Evolutionary conservation across 108 stramenopile species (phyloP).

Genomic region (Nannochloropsis salina): DNA sequence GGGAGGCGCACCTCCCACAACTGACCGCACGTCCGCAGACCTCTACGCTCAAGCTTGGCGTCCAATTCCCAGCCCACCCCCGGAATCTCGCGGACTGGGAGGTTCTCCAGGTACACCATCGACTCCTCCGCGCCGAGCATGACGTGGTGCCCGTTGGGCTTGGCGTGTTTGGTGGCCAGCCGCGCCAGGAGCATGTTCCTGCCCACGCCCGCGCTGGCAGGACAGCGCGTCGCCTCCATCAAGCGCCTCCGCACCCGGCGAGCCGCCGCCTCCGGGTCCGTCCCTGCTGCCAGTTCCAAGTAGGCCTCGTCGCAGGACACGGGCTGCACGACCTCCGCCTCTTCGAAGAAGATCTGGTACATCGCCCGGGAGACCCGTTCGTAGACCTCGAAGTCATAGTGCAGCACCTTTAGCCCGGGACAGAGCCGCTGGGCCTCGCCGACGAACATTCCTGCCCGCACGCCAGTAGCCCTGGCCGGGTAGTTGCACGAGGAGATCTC

Average conservation of each 20-base stretch:
- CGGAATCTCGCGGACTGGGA: constrained; percentile 71
- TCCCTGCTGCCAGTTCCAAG: constrained; percentile 59
- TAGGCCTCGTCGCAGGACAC: constrained; percentile 89
- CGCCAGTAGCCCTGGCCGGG: constrained; percentile 72
- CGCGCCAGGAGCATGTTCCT: constrained; percentile 78
- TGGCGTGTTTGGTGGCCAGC: constrained; percentile 76
- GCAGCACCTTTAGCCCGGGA: constrained; percentile 74
- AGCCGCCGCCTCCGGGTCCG: constrained; percentile 48
- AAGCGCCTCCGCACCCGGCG: constrained; percentile 65
- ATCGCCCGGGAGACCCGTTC: constrained; percentile 70
- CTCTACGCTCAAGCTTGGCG: constrained; percentile 58
- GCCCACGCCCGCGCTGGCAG: constrained; percentile 76
- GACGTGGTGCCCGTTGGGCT: constrained; percentile 67
- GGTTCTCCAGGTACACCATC: constrained; percentile 56
- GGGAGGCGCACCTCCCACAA: constrained; percentile 68
- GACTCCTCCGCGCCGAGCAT: constrained; percentile 58
- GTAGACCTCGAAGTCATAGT: constrained; percentile 80
- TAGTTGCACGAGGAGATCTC: constrained; percentile 92
- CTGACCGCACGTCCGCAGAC: constrained; percentile 64
- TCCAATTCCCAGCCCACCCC: constrained; percentile 73
- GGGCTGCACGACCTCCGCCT: constrained; percentile 66
- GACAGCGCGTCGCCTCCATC: constrained; percentile 68
- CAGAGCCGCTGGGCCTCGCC: constrained; percentile 73
- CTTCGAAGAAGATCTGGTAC: constrained; percentile 63
- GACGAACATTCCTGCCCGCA: constrained; percentile 85